Base-by-base conservation (phyloP, 305 asterid genomes). In the Ilex paraguariensis region DNA sequence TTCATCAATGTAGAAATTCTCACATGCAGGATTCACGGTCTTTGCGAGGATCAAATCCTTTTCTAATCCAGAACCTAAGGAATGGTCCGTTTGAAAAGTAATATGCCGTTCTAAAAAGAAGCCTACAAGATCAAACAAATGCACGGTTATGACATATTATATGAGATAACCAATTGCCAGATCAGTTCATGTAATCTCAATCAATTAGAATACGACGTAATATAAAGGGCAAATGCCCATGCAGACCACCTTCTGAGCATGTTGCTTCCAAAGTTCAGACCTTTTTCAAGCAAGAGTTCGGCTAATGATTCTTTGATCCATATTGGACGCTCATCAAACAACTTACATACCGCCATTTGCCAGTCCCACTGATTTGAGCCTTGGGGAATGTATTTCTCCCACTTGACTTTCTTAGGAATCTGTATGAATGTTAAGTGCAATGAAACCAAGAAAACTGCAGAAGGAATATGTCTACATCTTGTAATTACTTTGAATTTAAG, bases 1-100 rank as follows among this genome's bases (percentile, higher is more conserved):
- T 52, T 52, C 30, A 15, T 14, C 4, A 15, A 12, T 21, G 28
- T 21, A 21, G 28, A 21, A 21, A 64, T 39, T 67, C 94, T 84
- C 73, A 91, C 96, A 87, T 76, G 76, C 97, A 85, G 62, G 98
- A 89, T 71, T 90, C 96, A 10, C 95, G 91, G 75, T 92, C 98
- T 74, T 76, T 81, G 71, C 98, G 95, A 63, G 97, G 98, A 80
- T 92, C 98, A 63, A 89, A 92, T 70, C 98, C 97, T 80, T 92
- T 92, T 78, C 84, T 82, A 67, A 92, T 84, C 88, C 88, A 90
- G 79, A 92, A 84, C 74, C 95, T 82, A 68, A 77, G 80, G 77
- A 79, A 92, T 59, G 98, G 98, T 60, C 97, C 97, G 67, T 85
- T 85, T 64, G 88, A 81, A 79, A 92, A 92, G 76, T 92, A 92